A percentile compares a stretch with the other conserved stretches of the same genome.
Evolutionary conservation across 1,284 basidiomycete species (phyloP).

Genomic region (Cystobasidium slooffiae): DNA sequence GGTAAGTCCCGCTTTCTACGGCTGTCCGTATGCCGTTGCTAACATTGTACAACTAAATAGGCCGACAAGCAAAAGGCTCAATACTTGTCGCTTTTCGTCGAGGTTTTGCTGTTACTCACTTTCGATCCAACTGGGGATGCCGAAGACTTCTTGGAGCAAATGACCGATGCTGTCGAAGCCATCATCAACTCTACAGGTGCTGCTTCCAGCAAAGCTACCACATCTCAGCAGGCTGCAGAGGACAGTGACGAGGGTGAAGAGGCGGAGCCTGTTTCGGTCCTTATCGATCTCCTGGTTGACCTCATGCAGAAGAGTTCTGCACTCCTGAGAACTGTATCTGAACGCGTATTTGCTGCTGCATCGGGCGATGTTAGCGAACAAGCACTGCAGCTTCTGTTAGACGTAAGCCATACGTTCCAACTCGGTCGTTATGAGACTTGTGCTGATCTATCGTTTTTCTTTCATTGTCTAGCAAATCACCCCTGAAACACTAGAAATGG

Average conservation of each 20-base stretch:
- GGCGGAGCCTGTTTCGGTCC: slow-evolving; percentile 73
- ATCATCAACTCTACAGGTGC: slow-evolving; percentile 52
- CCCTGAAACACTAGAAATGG: slow-evolving; percentile 56
- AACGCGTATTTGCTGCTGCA: slow-evolving; percentile 78
- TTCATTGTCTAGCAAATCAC: slow-evolving; percentile 69
- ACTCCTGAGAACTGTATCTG: slow-evolving; percentile 79
- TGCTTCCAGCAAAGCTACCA: slow-evolving; percentile 33
- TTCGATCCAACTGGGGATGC: slow-evolving; percentile 69
- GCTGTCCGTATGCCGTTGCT: neutral
- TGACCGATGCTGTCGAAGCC: slow-evolving; percentile 34
- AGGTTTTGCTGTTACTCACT: slow-evolving; percentile 68
- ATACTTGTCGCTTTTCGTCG: slow-evolving; percentile 45
- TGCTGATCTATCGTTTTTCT: slow-evolving; percentile 11
- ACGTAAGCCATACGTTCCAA: slow-evolving; percentile 63
- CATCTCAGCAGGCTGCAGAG: slow-evolving; percentile 51
- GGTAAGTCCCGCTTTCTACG: neutral
- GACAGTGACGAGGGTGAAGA: slow-evolving; percentile 57
- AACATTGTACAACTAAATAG: neutral
- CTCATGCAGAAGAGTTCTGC: slow-evolving; percentile 83
- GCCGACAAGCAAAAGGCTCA: slow-evolving; percentile 42
- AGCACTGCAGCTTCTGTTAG: slow-evolving; percentile 80
- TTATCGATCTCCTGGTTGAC: slow-evolving; percentile 86
- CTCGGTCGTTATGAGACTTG: slow-evolving; percentile 36
- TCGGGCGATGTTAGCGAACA: slow-evolving; percentile 71
- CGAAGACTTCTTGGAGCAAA: slow-evolving; percentile 66